Conservation (phyloP, 2,329 filamentous ascomycete species). For the Cephalotrichum gorgonifer region DNA sequence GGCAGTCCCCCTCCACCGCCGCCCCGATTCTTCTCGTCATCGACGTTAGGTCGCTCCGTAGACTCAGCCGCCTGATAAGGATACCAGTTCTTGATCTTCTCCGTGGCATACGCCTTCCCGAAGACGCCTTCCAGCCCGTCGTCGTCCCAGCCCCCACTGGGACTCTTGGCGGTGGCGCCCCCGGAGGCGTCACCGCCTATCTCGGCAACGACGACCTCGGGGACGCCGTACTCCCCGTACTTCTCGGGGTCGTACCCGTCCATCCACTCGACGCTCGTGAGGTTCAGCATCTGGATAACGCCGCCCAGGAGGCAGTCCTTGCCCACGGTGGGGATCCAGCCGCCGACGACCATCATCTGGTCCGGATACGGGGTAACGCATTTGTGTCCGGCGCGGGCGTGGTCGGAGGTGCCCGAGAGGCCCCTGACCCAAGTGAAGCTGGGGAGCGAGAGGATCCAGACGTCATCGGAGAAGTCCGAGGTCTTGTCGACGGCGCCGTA, state of each 20-base stretch:
- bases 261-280: slow-evolving; percentile 59
- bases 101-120: slow-evolving; percentile 38
- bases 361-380: slow-evolving; percentile 68
- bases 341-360: slow-evolving; percentile 72
- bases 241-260: slow-evolving; percentile 56
- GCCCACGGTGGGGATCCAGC: slow-evolving; percentile 33
- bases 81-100: slow-evolving; percentile 48
- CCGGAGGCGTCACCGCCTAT: slow-evolving; percentile 60
- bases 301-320: slow-evolving; percentile 37
- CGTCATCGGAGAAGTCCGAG: slow-evolving; percentile 46
- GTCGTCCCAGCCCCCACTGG: slow-evolving; percentile 46
- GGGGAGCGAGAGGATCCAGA: slow-evolving; percentile 73
- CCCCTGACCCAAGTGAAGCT: slow-evolving; percentile 68
- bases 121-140: slow-evolving; percentile 42
- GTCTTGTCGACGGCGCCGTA: slow-evolving; percentile 42
- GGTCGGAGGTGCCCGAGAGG: slow-evolving; percentile 33
- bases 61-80: slow-evolving; percentile 37
- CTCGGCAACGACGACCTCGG: slow-evolving; percentile 47
- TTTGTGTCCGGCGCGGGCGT: slow-evolving; percentile 59
- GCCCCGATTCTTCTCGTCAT: slow-evolving; percentile 8
- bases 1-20: slow-evolving; percentile 32
- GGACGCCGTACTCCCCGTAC: slow-evolving; percentile 59
- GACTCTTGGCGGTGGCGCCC: slow-evolving; percentile 58
- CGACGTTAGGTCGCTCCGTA: slow-evolving; percentile 11
- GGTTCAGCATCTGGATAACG: slow-evolving; percentile 59